These are phyloP conservation scores for Craterostigma plantagineum DNA, from an alignment of 257 asterid species.

Conservation along the genomic window DNA sequence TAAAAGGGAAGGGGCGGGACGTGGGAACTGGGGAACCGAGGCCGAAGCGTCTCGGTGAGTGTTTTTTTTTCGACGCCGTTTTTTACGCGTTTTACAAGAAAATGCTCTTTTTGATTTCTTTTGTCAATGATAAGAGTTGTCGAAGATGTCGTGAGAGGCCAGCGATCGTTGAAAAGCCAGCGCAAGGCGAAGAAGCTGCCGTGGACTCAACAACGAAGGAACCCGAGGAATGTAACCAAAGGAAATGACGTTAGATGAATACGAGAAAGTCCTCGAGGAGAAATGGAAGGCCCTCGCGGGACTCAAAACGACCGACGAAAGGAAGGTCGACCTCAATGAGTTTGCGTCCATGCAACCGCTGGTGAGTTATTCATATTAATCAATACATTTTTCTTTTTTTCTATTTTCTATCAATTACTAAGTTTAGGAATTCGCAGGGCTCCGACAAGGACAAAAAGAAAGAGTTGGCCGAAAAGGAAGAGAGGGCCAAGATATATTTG, in stretches of 20 bases:
- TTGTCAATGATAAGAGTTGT: constrained; percentile 17
- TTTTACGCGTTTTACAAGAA: too few relatives aligned
- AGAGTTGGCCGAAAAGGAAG: constrained; percentile 66
- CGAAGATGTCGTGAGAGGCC: constrained; percentile 42
- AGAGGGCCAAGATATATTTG: constrained; percentile 53
- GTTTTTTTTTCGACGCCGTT: too few relatives aligned
- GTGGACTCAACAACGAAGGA: constrained; percentile 39
- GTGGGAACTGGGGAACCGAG: constrained; percentile 79
- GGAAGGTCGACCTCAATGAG: constrained; percentile 71
- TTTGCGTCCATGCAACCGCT: constrained; percentile 72
- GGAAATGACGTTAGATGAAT: constrained; percentile 97
- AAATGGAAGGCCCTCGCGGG: constrained; percentile 58
- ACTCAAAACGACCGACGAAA: constrained; percentile 44
- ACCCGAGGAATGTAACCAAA: constrained; percentile 18
- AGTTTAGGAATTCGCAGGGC: constrained; percentile 19
- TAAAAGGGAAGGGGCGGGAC: constrained; percentile 69
- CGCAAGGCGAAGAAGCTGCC: constrained; percentile 20
- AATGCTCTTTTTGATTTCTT: too few relatives aligned
- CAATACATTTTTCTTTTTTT: too few relatives aligned
- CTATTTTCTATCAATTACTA: too few relatives aligned
- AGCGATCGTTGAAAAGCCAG: constrained; percentile 22
- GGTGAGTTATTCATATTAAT: too few relatives aligned
- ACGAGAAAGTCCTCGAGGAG: constrained; percentile 68
- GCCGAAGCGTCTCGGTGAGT: constrained; percentile 52
- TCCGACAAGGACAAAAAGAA: constrained; percentile 64